Base-by-base conservation (phyloP, 768 basidiomycete genomes). In the Lactarius quietus region DNA sequence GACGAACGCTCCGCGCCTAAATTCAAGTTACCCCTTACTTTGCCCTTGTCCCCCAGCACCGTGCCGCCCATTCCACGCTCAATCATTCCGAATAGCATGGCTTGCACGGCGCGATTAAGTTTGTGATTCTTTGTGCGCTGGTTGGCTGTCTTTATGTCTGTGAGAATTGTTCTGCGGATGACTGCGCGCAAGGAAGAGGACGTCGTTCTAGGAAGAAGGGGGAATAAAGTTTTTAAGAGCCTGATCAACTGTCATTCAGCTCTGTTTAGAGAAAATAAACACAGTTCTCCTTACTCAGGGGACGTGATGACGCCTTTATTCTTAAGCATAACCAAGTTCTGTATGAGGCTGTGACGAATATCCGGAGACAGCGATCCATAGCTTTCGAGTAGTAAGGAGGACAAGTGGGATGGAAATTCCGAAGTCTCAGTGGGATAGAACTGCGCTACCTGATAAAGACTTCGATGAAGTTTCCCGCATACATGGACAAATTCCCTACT, bases 21-120 rank as follows among this genome's bases (percentile, higher is more conserved):
- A 7, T 77, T 75, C 57, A 75, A 70, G n/a, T 72, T 71, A 33
- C 78, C 79, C 67, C 83, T 78, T n/a, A 83, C 72, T 71, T 87
- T 93, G 5, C 88, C 94, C 74, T 93, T 95, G 79, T 95, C 87
- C 14, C 93, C 91, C 18, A 86, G 73, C 18, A 93, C 85, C 70
- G 93, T 87, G 1, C 80, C 88, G 45, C 86, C 85, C 88, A 94
- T 92, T 15, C 94, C 95, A 43, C 89, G 86, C 75, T 97, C 95
- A 9, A 98, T 86, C 95, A 98, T 98, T 52, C 86, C 84, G 74
- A 98, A 98, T 35, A 98, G 81, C 84, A 98, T 91, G 15, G 93
- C 88, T 74, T 99, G 97, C 0, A 99, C 93, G 26, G 94, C 89
- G 41, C 93, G 86, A 74, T 99, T 99, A 31, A 99, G 85, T 74